phyloP scores from a whole-genome alignment of 2,329 filamentous ascomycete genomes.

The Didymella sp. region DNA sequence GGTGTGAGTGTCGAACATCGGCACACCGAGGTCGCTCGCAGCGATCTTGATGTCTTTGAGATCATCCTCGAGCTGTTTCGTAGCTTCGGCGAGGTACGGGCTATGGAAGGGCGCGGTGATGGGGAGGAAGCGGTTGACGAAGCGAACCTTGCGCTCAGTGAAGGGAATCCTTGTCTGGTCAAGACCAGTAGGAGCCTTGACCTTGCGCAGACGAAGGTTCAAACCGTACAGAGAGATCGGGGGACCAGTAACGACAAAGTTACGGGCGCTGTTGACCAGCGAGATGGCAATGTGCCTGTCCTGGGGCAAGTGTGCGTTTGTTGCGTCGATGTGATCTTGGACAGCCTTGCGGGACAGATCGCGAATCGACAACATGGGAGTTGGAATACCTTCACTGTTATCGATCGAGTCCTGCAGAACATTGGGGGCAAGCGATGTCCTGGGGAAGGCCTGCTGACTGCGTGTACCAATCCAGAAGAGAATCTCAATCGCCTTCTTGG shows the following conservation, averaged over 20 bases:
- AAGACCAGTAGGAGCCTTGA: slow-evolving; percentile 95
- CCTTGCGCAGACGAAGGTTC: slow-evolving; percentile 92
- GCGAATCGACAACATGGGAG: slow-evolving; percentile 96
- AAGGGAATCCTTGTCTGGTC: slow-evolving; percentile 94
- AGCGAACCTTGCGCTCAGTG: slow-evolving; percentile 94
- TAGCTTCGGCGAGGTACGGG: slow-evolving; percentile 85
- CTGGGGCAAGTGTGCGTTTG: slow-evolving; percentile 91
- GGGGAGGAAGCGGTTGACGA: slow-evolving; percentile 94
- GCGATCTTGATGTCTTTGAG: slow-evolving; percentile 82
- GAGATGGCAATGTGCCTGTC: slow-evolving; percentile 96
- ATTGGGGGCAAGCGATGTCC: slow-evolving; percentile 88
- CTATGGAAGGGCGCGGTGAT: slow-evolving; percentile 99
- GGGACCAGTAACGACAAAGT: slow-evolving; percentile 95
- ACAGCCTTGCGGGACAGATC: slow-evolving; percentile 88
- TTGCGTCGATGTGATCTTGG: slow-evolving; percentile 95
- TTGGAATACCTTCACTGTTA: slow-evolving; percentile 92
- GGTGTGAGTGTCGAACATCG: slow-evolving; percentile 81
- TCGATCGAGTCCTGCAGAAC: slow-evolving; percentile 93
- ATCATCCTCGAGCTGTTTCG: slow-evolving; percentile 83
- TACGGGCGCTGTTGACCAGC: slow-evolving; percentile 93
- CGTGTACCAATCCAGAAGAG: slow-evolving; percentile 98
- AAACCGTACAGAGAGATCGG: slow-evolving; percentile 96
- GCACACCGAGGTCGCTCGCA: slow-evolving; percentile 75
- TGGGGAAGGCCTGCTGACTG: slow-evolving; percentile 96
- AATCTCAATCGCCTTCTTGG: slow-evolving; percentile 82